Percentiles rank a stretch among this genome's conserved stretches.
phyloP scores from a whole-genome alignment of 2,329 filamentous ascomycete genomes.

The Pseudonectria buxi region DNA sequence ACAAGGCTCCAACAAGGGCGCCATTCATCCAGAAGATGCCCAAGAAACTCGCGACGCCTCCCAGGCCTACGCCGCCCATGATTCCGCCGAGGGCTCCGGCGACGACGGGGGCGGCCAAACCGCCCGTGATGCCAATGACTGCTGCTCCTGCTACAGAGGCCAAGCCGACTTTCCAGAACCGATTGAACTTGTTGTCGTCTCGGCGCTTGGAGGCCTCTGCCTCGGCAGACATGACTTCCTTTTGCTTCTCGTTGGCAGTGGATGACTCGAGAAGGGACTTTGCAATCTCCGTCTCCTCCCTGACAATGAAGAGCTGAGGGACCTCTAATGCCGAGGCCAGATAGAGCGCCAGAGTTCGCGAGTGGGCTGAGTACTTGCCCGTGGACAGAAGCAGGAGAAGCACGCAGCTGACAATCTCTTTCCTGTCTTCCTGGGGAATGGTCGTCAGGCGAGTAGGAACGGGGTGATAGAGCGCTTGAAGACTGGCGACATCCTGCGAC shows the following conservation, averaged over 20 bases:
- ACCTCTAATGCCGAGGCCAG: constrained; percentile 62
- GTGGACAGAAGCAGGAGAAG: constrained; percentile 64
- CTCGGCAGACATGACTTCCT: constrained; percentile 60
- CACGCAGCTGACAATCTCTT: constrained; percentile 61
- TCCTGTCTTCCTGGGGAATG: constrained; percentile 51
- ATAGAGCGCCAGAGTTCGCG: constrained; percentile 60
- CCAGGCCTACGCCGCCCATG: constrained; percentile 78
- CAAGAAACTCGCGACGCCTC: constrained; percentile 77
- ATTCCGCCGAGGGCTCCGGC: constrained; percentile 79
- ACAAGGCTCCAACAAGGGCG: constrained; percentile 77
- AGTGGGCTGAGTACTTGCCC: constrained; percentile 69
- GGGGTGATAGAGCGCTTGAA: constrained; percentile 48
- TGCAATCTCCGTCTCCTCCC: constrained; percentile 70
- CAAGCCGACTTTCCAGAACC: constrained; percentile 86
- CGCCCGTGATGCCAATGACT: constrained; percentile 85
- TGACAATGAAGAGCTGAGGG: constrained; percentile 53
- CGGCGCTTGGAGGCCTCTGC: constrained; percentile 67
- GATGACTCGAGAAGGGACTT: constrained; percentile 64
- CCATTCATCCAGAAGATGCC: constrained; percentile 82
- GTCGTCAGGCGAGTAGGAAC: constrained; percentile 48
- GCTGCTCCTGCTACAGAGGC: constrained; percentile 84
- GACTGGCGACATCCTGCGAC: constrained; percentile 33
- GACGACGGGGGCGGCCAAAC: constrained; percentile 80
- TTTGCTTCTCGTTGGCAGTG: constrained; percentile 33
- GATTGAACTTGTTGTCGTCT: constrained; percentile 60